These are phyloP conservation scores for Pholiota microspora DNA, from an alignment of 768 basidiomycete genomes.

Conservation along the genomic window DNA sequence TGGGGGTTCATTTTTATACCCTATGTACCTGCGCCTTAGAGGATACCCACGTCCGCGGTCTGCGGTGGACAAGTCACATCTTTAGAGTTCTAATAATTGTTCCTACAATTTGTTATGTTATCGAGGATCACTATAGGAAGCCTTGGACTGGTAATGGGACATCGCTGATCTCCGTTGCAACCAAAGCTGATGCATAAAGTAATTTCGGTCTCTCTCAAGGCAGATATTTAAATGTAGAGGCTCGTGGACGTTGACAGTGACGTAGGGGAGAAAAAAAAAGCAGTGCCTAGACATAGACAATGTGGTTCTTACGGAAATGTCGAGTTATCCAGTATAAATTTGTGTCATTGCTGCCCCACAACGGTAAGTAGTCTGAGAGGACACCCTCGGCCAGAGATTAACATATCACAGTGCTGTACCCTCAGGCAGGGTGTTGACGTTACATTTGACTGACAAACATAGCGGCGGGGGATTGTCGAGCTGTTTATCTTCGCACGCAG, in stretches of 20 bases:
- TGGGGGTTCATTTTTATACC: not conserved
- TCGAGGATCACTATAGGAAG: not conserved
- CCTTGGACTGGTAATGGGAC: not conserved
- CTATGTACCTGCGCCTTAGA: not conserved
- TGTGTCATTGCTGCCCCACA: not conserved
- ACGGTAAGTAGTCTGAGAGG: too few species aligned
- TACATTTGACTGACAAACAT: not conserved
- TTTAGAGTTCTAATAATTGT: not conserved
- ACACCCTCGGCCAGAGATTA: too few species aligned
- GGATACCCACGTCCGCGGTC: not conserved
- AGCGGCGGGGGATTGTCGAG: not conserved
- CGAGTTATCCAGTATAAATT: not conserved
- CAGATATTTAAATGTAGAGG: too few species aligned
- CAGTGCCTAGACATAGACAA: too few species aligned
- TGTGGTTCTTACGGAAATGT: not conserved
- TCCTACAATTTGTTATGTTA: not conserved
- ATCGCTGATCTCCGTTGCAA: not conserved
- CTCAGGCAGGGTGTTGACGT: too few species aligned
- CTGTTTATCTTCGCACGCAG: not conserved
- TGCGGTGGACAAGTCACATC: not conserved
- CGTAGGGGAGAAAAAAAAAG: too few species aligned
- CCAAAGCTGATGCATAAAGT: not conserved
- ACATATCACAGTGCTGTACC: too few species aligned
- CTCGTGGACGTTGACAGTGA: not conserved
- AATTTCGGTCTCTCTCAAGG: too few species aligned